These are phyloP conservation scores for Erythrobasidium yunnanense DNA, from an alignment of 768 basidiomycete species.

Conservation along the genomic window DNA sequence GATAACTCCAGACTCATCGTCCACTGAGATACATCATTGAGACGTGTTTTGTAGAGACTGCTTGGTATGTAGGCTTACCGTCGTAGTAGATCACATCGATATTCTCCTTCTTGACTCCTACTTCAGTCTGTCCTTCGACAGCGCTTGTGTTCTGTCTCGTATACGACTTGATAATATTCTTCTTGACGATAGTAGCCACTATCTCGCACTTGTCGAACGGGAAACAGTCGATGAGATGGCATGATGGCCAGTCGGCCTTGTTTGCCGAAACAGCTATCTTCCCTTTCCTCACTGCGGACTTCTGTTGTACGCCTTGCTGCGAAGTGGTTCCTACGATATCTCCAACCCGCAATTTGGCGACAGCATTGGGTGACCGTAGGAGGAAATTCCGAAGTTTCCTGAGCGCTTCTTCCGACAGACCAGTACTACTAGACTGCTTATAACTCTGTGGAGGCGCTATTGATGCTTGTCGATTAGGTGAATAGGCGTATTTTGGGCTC, in stretches of 20 bases:
- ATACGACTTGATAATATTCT: too few species aligned
- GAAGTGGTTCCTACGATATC: constrained; percentile 2
- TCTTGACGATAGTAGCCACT: constrained; percentile 24
- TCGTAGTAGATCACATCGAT: constrained; percentile 16
- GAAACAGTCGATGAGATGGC: background rate
- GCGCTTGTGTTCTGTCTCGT: too few species aligned
- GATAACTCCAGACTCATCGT: constrained; percentile 22
- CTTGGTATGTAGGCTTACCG: background rate
- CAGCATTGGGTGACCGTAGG: background rate
- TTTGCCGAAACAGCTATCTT: background rate
- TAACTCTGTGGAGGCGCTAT: too few species aligned
- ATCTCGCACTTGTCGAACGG: constrained; percentile 24
- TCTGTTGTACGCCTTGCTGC: background rate
- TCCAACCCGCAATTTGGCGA: background rate
- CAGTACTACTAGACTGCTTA: too few species aligned
- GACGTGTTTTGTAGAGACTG: background rate
- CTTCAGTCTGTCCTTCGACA: background rate
- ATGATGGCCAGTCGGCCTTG: background rate
- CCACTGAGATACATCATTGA: background rate
- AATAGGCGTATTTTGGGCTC: too few species aligned
- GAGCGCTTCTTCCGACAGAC: background rate
- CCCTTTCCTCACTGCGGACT: background rate
- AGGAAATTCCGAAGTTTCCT: background rate
- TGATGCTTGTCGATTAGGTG: too few species aligned
- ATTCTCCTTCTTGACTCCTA: background rate